Evolutionary conservation across 305 asterid species (phyloP).

Genomic region (Rubia peregrina): DNA sequence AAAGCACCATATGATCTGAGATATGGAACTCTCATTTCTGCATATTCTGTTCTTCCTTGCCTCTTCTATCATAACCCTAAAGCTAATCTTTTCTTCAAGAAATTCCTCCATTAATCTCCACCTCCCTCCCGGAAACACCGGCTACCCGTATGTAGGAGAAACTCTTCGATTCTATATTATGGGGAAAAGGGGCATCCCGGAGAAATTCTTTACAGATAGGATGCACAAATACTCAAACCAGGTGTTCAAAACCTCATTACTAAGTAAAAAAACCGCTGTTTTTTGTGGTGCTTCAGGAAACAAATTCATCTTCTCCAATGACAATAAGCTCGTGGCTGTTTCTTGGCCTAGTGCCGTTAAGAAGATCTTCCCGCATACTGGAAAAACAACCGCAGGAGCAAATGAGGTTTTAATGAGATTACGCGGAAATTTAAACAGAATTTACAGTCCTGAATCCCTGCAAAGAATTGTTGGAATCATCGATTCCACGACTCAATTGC

Average conservation of each 20-base stretch:
- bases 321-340: not conserved
- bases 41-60: not conserved
- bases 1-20: no score
- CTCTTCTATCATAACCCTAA: not conserved
- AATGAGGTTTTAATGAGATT: no score
- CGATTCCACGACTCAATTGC: not conserved
- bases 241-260: not conserved
- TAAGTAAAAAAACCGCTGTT: slow-evolving; percentile 5
- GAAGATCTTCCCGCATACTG: not conserved
- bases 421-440: not conserved
- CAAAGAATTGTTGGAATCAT: not conserved
- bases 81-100: not conserved
- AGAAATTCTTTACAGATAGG: not conserved
- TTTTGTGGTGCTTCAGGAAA: not conserved
- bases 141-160: not conserved
- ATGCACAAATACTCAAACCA: not conserved
- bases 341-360: slow-evolving; percentile 2
- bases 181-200: not conserved
- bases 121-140: slow-evolving; percentile 6
- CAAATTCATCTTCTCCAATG: not conserved
- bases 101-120: not conserved
- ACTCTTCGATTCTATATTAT: not conserved
- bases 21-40: not conserved
- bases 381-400: not conserved
- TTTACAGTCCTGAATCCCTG: not conserved